Percentiles rank a stretch among this genome's conserved stretches.
These are phyloP conservation scores for Aleurites moluccanus DNA, from an alignment of 441 rosid genomes.

Conservation along the genomic window DNA sequence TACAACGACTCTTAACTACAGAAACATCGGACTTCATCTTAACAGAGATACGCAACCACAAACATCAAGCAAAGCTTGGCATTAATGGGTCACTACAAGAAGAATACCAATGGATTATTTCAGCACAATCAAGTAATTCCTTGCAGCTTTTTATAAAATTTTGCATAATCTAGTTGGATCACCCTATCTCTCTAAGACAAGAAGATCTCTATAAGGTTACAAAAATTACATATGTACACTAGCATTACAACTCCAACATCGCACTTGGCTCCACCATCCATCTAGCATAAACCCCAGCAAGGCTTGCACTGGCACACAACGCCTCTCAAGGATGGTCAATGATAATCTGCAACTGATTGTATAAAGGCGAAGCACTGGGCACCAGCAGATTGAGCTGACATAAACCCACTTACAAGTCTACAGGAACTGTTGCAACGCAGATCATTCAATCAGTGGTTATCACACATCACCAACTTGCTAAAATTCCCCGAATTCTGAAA, in stretches of 20 bases:
- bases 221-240: constrained; percentile 20
- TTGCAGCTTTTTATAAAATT: background rate
- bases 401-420: background rate
- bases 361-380: background rate
- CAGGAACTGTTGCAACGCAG: background rate
- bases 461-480: constrained; percentile 1
- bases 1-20: background rate
- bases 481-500: background rate
- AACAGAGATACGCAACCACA: background rate
- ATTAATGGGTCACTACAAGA: background rate
- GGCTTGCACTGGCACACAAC: background rate
- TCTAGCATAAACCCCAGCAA: background rate
- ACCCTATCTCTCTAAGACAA: background rate
- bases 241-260: constrained; percentile 2
- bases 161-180: constrained; percentile 1
- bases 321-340: background rate
- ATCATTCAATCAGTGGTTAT: background rate
- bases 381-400: background rate
- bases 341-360: constrained; percentile 1
- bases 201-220: background rate
- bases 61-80: background rate
- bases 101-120: background rate
- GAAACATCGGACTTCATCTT: background rate
- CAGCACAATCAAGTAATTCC: constrained; percentile 8
- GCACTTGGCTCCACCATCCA: background rate